Conservation (phyloP, 1,139 yeast genomes). For the Lodderomyces elongisporus region DNA sequence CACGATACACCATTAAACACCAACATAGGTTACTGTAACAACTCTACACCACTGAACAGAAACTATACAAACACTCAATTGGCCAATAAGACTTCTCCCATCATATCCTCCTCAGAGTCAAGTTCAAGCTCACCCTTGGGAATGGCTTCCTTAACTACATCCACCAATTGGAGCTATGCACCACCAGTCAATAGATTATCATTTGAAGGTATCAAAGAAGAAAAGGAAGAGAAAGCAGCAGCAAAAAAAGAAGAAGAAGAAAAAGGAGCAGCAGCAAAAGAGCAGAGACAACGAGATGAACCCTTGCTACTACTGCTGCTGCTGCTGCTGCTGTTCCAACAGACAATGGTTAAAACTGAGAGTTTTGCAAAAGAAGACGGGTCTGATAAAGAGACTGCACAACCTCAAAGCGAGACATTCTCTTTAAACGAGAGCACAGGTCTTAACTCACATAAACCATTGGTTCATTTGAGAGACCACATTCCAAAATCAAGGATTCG, state of each 20-base stretch:
- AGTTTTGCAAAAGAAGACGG: background rate
- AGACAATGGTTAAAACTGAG: no score
- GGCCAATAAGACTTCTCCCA: background rate
- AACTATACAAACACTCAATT: background rate
- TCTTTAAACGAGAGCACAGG: background rate
- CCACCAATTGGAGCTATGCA: background rate
- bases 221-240: background rate
- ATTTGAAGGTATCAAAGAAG: background rate
- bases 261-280: conserved; percentile 1
- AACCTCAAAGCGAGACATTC: no score
- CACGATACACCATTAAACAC: background rate
- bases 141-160: background rate
- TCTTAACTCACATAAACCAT: conserved; percentile 6
- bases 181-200: background rate
- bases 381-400: no score
- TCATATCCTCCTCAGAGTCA: background rate
- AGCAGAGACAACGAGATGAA: background rate
- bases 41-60: no score
- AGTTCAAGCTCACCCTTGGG: background rate
- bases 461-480: conserved; percentile 7
- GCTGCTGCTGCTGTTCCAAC: no score
- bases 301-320: no score
- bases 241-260: background rate
- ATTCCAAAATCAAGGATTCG: conserved; percentile 23
- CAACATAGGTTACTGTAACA: background rate